Percentiles rank a stretch among this genome's conserved stretches.
Conservation (phyloP, 768 basidiomycete genomes). For the Trametes elegans region DNA sequence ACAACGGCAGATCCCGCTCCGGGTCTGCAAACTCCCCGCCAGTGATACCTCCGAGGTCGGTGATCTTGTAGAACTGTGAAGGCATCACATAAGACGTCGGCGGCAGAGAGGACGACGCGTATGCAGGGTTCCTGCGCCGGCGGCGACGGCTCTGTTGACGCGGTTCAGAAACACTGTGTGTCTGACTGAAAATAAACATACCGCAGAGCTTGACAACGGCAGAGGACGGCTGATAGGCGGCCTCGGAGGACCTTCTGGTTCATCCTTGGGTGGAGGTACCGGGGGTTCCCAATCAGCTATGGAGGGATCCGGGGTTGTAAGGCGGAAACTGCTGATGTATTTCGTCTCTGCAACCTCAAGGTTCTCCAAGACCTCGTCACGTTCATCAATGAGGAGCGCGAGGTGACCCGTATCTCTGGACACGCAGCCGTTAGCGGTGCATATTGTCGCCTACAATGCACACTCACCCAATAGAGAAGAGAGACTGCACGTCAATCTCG, state of each 20-base stretch:
- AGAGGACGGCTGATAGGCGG: slow-evolving; percentile 66
- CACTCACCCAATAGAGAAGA: slow-evolving; percentile 73
- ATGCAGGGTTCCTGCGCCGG: slow-evolving; percentile 60
- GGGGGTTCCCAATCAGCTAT: slow-evolving; percentile 44
- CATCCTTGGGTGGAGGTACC: slow-evolving; percentile 34
- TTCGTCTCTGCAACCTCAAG: slow-evolving; percentile 78
- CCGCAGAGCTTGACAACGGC: slow-evolving; percentile 40
- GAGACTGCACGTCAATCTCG: slow-evolving; percentile 66
- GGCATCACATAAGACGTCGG: slow-evolving; percentile 80
- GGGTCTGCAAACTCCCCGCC: slow-evolving; percentile 55
- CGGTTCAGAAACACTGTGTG: not conserved
- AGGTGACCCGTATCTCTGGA: slow-evolving; percentile 65
- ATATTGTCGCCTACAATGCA: not conserved
- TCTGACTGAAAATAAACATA: slow-evolving; percentile 19
- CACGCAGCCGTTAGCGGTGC: not conserved
- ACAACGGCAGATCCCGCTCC: slow-evolving; percentile 29
- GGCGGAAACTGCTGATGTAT: slow-evolving; percentile 73
- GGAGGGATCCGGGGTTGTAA: slow-evolving; percentile 73
- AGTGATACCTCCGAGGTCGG: slow-evolving; percentile 56
- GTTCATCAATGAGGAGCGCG: slow-evolving; percentile 68
- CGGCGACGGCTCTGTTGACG: slow-evolving; percentile 35
- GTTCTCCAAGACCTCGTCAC: slow-evolving; percentile 75
- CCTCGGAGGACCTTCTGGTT: slow-evolving; percentile 42
- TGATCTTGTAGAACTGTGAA: slow-evolving; percentile 75
- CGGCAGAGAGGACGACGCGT: slow-evolving; percentile 63